A percentile compares a stretch with the other conserved stretches of the same genome.
These are phyloP conservation scores for Carpinus viminea DNA, from an alignment of 306 rosid genomes.

Conservation along the genomic window DNA sequence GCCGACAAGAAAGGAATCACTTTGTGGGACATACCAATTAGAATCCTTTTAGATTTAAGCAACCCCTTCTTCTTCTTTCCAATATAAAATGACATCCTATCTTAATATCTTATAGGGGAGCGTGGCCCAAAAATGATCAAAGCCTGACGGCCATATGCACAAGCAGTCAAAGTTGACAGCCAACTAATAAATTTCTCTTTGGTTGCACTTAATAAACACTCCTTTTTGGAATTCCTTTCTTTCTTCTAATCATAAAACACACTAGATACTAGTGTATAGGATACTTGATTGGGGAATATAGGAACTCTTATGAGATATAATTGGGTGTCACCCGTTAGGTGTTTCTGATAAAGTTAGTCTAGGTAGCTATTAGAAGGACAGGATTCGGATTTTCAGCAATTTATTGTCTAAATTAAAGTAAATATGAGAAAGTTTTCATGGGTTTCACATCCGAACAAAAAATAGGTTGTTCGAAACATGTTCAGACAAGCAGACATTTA, in stretches of 20 bases:
- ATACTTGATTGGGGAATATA: background rate
- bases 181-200: background rate
- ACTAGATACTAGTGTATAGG: background rate
- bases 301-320: background rate
- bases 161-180: background rate
- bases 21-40: conserved; percentile 7
- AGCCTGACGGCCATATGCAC: background rate
- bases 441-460: no score
- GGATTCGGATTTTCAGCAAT: no score
- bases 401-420: no score
- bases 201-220: background rate
- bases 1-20: conserved; percentile 30
- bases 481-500: no score
- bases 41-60: conserved; percentile 22
- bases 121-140: background rate
- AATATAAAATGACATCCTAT: conserved; percentile 11
- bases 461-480: no score
- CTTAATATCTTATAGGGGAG: background rate
- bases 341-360: no score
- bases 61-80: conserved; percentile 20
- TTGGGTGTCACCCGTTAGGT: no score
- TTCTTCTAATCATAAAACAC: background rate
- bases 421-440: no score
- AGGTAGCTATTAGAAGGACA: no score
- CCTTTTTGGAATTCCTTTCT: background rate